Percentiles rank a stretch among this genome's conserved stretches.
Evolutionary conservation across 495 filamentous ascomycete genomes (phyloP).

Genomic region (Hyaloscypha hepaticicola): DNA sequence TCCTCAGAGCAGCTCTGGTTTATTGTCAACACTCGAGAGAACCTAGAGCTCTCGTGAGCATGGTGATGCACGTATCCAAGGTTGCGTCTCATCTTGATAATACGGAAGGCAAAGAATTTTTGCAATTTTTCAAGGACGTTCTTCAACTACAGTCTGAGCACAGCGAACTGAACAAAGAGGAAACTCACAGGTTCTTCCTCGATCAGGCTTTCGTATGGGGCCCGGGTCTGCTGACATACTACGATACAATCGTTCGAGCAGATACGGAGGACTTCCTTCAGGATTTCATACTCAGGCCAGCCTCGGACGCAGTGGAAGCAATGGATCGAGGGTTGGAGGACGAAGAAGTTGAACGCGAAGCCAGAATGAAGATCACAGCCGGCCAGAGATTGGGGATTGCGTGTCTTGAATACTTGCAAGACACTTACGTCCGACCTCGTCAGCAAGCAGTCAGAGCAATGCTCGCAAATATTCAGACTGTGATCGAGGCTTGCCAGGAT

Average conservation of each 20-base stretch:
- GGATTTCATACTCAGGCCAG: constrained; percentile 12
- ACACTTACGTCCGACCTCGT: constrained; percentile 41
- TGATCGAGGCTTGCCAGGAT: constrained; percentile 42
- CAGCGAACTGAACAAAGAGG: constrained; percentile 37
- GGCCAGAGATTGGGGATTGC: constrained; percentile 41
- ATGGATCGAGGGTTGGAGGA: background rate
- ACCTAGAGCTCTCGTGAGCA: constrained; percentile 46
- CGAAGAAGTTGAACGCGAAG: constrained; percentile 1
- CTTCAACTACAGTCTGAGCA: constrained; percentile 34
- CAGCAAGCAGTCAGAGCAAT: constrained; percentile 43
- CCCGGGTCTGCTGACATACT: constrained; percentile 51
- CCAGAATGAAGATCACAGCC: background rate
- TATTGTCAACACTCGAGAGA: constrained; percentile 35
- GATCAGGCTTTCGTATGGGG: constrained; percentile 61
- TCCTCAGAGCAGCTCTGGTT: constrained; percentile 26
- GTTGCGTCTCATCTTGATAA: constrained; percentile 42
- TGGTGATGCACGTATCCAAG: constrained; percentile 55
- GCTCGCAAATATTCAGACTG: constrained; percentile 39
- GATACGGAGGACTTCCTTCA: constrained; percentile 28
- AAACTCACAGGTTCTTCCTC: constrained; percentile 47
- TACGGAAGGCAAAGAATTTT: constrained; percentile 57
- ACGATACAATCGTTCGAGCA: constrained; percentile 20
- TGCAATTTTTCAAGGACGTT: constrained; percentile 56
- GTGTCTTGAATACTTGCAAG: constrained; percentile 48
- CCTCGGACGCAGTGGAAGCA: background rate